Evolutionary conservation across 805 yeast genomes (phyloP).

Genomic region (Suhomyces faveliae): DNA sequence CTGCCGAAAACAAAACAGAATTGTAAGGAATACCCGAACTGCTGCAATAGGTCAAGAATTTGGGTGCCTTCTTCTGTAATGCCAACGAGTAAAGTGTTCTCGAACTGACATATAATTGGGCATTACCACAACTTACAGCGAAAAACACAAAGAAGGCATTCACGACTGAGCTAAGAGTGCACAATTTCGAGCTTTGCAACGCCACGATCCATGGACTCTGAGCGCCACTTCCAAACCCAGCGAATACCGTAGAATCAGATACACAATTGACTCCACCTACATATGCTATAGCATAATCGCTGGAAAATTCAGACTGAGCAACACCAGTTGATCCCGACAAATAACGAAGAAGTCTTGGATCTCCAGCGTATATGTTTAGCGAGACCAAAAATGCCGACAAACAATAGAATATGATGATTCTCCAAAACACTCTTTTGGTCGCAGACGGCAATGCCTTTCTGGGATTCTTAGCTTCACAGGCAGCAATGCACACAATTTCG

Average conservation of each 20-base stretch:
- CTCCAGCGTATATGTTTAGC: conserved; percentile 72
- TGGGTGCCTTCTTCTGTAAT: conserved; percentile 59
- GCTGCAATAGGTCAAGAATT: conserved; percentile 57
- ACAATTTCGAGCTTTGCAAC: conserved; percentile 37
- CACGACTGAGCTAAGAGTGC: conserved; percentile 35
- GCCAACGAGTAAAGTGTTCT: conserved; percentile 43
- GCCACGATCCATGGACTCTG: conserved; percentile 49
- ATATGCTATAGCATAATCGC: conserved; percentile 29
- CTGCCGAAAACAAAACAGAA: conserved; percentile 63
- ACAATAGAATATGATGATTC: conserved; percentile 64
- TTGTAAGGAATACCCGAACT: conserved; percentile 69
- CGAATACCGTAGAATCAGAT: conserved; percentile 21
- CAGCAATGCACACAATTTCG: conserved; percentile 79
- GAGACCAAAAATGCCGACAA: conserved; percentile 69
- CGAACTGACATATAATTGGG: conserved; percentile 44
- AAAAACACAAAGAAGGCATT: conserved; percentile 49
- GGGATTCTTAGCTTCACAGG: conserved; percentile 84
- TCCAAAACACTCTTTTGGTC: conserved; percentile 69
- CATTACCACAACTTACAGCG: conserved; percentile 45
- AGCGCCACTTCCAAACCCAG: conserved; percentile 39
- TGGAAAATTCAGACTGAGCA: conserved; percentile 15
- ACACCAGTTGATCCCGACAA: conserved; percentile 38
- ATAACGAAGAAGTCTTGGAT: conserved; percentile 65
- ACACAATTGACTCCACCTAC: conserved; percentile 39
- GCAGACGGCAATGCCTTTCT: conserved; percentile 75